A percentile compares a stretch with the other conserved stretches of the same genome.
These are phyloP conservation scores for Volvox africanus DNA, from an alignment of 139 green algal species.

Conservation along the genomic window DNA sequence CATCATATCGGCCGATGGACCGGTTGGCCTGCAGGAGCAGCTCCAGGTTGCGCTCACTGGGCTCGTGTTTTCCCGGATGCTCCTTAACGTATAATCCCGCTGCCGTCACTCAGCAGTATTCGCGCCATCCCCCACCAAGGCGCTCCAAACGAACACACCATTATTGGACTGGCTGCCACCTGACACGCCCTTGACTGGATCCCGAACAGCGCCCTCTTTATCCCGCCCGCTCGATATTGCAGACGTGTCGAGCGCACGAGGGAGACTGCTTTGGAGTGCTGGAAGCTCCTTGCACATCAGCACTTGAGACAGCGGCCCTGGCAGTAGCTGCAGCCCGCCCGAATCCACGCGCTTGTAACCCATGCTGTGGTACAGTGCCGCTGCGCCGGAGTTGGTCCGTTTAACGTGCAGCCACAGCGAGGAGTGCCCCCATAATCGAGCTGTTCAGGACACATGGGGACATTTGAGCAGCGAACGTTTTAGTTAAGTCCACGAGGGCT, in stretches of 20 bases:
- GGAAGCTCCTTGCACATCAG: conserved; percentile 31
- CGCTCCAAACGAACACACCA: conserved; percentile 43
- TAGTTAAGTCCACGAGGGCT: too few species aligned
- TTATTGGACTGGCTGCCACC: background rate
- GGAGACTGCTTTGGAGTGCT: background rate
- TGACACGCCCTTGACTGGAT: conserved; percentile 4
- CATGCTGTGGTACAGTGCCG: conserved; percentile 61
- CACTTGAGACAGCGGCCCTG: conserved; percentile 28
- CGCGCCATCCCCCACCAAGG: background rate
- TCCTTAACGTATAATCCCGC: too few species aligned
- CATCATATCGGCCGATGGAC: too few species aligned
- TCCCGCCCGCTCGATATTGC: too few species aligned
- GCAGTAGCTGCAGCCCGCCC: conserved; percentile 26
- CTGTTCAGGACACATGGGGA: conserved; percentile 28
- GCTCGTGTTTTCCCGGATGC: too few species aligned
- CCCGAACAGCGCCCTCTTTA: too few species aligned
- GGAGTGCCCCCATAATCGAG: conserved; percentile 56
- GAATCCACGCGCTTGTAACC: conserved; percentile 53
- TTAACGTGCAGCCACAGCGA: conserved; percentile 76
- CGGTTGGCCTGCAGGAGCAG: too few species aligned
- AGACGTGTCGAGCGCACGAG: too few species aligned
- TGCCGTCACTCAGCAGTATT: background rate
- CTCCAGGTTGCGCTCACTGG: too few species aligned
- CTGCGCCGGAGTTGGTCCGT: conserved; percentile 57
- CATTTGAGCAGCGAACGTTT: too few species aligned